A percentile compares a stretch with the other conserved stretches of the same genome.
phyloP scores from a whole-genome alignment of 768 basidiomycete species.

The Termitomyces sp. region DNA sequence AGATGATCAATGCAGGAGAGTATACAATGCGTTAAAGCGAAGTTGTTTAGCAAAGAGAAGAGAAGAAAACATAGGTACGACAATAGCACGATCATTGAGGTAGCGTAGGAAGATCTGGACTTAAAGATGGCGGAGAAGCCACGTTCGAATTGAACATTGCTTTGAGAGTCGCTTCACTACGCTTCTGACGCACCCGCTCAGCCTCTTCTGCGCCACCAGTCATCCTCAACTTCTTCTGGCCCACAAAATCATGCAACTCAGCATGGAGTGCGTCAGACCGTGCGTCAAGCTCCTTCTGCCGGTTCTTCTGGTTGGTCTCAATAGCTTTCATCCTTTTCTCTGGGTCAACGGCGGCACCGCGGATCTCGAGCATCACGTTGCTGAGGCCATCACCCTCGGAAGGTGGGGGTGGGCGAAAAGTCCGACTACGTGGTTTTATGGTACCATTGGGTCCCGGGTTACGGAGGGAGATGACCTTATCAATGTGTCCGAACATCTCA shows the following conservation, averaged over 20 bases:
- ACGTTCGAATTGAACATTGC: conserved; percentile 63
- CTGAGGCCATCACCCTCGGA: conserved; percentile 66
- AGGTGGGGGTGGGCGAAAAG: conserved; percentile 53
- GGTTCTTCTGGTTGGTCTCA: conserved; percentile 74
- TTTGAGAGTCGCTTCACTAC: conserved; percentile 80
- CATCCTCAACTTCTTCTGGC: conserved; percentile 84
- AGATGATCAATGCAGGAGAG: neutral
- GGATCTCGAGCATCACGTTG: conserved; percentile 88
- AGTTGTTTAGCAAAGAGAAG: neutral
- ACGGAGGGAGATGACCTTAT: conserved; percentile 77
- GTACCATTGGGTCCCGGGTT: conserved; percentile 36
- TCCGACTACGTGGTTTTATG: conserved; percentile 26
- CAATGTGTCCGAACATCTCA: conserved; percentile 86
- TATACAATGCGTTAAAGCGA: neutral
- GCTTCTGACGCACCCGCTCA: conserved; percentile 81
- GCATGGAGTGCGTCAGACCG: conserved; percentile 79
- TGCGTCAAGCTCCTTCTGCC: conserved; percentile 69
- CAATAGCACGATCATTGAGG: neutral
- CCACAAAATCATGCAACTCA: conserved; percentile 84
- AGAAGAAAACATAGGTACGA: neutral
- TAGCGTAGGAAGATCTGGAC: conserved; percentile 11
- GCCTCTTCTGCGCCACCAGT: conserved; percentile 92
- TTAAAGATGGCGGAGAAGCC: conserved; percentile 7
- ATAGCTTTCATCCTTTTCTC: conserved; percentile 88
- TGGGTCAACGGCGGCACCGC: conserved; percentile 76